Base-by-base conservation (phyloP, 495 filamentous ascomycete genomes). In the Penicillium ochrochloron region DNA sequence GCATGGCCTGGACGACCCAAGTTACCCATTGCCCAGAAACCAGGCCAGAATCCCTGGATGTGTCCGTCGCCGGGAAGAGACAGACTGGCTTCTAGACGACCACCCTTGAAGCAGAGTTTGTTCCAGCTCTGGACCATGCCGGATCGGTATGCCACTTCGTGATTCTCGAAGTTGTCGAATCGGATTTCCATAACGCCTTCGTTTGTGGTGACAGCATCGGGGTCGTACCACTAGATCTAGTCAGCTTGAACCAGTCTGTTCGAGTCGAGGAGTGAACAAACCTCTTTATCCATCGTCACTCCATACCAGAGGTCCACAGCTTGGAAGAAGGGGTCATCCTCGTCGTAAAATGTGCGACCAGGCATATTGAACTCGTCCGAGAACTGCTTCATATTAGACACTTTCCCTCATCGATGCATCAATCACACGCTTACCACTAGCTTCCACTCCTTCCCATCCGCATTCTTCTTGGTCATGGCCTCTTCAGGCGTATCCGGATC, bases 61-160 rank as follows among this genome's bases (percentile, higher is more conserved):
- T 91, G 86, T 7, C 90, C 90, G 34, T 81, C 71, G 21, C 90
- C 90, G 6, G 90, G 90, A 10, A 93, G 79, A 1, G 91, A 94
- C 35, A 91, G 84, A 66, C 88, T 90, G 14, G 90, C 90, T 77
- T 93, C 90, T n/a, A 93, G 73, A 42, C 88, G 81, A 15, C 90
- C 90, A 19, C 90, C 90, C 55, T 88, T 90, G 74, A 92, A 91
- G 72, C 90, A 92, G 48, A 92, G 64, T 69, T 92, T 86, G 73
- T 93, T 93, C 90, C 90, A 93, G 29, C 86, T 90, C 64, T 93
- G 90, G 10, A 93, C 64, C 90, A 93, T 93, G n/a, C 88, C 90
- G 17, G 90, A 93, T 37, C 90, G 83, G 67, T 89, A 93, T 62
- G 89, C 80, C 11, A 92, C 72, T 39, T 83, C 83, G 72, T 92